These are phyloP conservation scores for Boletellus ananiceps DNA, from an alignment of 768 basidiomycete genomes.

Conservation along the genomic window DNA sequence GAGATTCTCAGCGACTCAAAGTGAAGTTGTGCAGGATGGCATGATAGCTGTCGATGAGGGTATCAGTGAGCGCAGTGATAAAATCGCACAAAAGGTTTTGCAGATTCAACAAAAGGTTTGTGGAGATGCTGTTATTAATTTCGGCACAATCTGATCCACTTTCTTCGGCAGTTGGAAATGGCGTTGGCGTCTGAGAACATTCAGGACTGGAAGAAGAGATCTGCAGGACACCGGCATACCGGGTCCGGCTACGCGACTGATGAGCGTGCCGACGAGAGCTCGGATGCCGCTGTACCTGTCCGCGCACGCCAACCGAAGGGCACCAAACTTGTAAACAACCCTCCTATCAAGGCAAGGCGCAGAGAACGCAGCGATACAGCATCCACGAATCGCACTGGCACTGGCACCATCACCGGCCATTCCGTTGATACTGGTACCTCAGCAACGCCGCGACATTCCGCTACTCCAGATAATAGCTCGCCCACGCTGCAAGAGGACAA, in stretches of 20 bases:
- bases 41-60: constrained; percentile 86
- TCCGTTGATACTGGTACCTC: constrained; percentile 24
- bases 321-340: constrained; percentile 30
- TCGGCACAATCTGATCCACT: constrained; percentile 6
- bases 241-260: constrained; percentile 30
- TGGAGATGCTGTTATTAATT: constrained; percentile 1
- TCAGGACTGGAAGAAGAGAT: constrained; percentile 31
- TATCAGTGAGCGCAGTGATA: constrained; percentile 80
- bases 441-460: constrained; percentile 26
- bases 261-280: constrained; percentile 56
- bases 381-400: constrained; percentile 55
- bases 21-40: constrained; percentile 64
- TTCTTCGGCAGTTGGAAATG: constrained; percentile 56
- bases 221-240: constrained; percentile 19
- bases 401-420: constrained; percentile 25
- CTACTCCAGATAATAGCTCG: constrained; percentile 24
- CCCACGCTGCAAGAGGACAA: constrained; percentile 33
- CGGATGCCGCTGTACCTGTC: constrained; percentile 40
- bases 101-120: constrained; percentile 88
- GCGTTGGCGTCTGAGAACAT: constrained; percentile 60
- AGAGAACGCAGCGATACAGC: constrained; percentile 54
- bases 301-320: constrained; percentile 40
- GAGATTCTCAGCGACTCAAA: constrained; percentile 70
- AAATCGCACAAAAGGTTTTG: constrained; percentile 81
- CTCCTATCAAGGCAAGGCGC: constrained; percentile 37